Evolutionary conservation across 495 filamentous ascomycete genomes (phyloP).

Genomic region (Penicillium cosmopolitanum): DNA sequence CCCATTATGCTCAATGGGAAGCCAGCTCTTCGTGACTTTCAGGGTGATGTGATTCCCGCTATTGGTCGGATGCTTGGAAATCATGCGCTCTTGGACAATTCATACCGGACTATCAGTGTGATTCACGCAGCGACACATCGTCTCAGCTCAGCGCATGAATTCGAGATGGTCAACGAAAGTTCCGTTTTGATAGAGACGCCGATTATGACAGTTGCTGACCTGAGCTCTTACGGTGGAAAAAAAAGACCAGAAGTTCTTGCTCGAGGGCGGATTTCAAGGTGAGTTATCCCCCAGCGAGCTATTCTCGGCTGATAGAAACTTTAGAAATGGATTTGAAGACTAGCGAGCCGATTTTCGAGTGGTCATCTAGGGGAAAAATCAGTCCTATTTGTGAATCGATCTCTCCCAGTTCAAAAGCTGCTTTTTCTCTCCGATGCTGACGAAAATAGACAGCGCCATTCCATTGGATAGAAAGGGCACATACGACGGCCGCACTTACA

Average conservation of each 20-base stretch:
- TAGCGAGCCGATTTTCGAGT: constrained; percentile 40
- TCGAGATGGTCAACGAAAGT: constrained; percentile 43
- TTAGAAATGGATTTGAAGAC: constrained; percentile 37
- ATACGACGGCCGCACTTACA: constrained; percentile 31
- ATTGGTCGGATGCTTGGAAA: constrained; percentile 52
- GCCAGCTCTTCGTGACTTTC: constrained; percentile 51
- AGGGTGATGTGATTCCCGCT: constrained; percentile 48
- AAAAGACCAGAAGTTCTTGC: constrained; percentile 34
- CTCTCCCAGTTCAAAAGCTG: background rate
- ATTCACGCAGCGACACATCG: constrained; percentile 48
- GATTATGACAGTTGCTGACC: constrained; percentile 23
- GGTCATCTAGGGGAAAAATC: constrained; percentile 36
- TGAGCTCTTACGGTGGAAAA: constrained; percentile 35
- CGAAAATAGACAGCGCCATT: constrained; percentile 38
- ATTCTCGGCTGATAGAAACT: background rate
- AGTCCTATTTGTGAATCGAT: constrained; percentile 35
- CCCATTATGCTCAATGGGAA: constrained; percentile 42
- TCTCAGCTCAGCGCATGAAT: constrained; percentile 51
- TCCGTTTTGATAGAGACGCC: constrained; percentile 38
- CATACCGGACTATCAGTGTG: constrained; percentile 50
- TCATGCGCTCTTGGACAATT: constrained; percentile 46
- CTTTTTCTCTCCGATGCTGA: constrained; percentile 23
- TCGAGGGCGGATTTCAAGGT: constrained; percentile 39
- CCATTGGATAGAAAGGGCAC: constrained; percentile 47
- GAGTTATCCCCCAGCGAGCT: background rate